Conservation (phyloP, 345 rosid genomes). For the Populus davidiana region DNA sequence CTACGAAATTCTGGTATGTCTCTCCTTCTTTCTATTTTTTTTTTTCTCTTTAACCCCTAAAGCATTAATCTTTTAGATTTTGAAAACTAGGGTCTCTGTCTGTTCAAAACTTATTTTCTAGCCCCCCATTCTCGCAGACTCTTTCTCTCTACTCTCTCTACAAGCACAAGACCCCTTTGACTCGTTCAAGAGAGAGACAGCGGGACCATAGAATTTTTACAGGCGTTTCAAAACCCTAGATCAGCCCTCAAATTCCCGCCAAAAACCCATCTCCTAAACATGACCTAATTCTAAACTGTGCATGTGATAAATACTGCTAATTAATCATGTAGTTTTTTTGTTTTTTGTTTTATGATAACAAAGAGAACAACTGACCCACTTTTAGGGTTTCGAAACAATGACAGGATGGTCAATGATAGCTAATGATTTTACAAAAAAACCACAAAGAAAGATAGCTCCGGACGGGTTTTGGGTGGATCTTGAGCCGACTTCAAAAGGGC, state of each 20-base stretch:
- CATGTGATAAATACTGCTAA: neutral
- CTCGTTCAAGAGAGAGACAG: conserved; percentile 16
- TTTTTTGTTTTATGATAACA: neutral
- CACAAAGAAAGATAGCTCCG: neutral
- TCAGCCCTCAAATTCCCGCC: conserved; percentile 34
- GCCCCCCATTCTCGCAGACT: neutral
- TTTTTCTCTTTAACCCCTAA: conserved; percentile 4
- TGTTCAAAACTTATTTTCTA: conserved; percentile 25
- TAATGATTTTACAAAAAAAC: conserved; percentile 7
- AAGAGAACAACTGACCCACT: conserved; percentile 4
- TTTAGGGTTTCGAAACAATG: conserved; percentile 27
- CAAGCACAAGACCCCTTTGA: neutral
- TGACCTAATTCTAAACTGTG: neutral
- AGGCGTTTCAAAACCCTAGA: conserved; percentile 36
- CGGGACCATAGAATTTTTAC: neutral
- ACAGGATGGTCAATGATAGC: conserved; percentile 33
- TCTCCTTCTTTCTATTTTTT: neutral
- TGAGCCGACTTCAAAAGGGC: conserved; percentile 1
- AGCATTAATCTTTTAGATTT: conserved; percentile 2
- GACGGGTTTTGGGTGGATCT: conserved; percentile 9
- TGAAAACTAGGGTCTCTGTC: conserved; percentile 27
- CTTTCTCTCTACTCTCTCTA: neutral
- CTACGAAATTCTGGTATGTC: conserved; percentile 26
- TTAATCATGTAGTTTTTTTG: neutral
- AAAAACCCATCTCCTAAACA: neutral